Conservation (phyloP, 1,284 basidiomycete species). For the Pseudozyma sp. region DNA sequence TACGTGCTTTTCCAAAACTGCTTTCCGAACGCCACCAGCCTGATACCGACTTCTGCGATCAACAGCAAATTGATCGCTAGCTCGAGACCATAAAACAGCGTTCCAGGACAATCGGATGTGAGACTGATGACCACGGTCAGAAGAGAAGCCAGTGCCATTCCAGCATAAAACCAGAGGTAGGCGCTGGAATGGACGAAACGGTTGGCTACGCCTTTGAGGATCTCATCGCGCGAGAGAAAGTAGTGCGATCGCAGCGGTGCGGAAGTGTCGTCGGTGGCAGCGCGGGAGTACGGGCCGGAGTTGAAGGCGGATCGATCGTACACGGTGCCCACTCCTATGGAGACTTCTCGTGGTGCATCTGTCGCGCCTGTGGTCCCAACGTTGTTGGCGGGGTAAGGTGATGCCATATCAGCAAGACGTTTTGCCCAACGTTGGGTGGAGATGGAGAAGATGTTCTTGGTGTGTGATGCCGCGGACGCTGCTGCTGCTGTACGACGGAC, state of each 20-base stretch:
- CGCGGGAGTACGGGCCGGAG: slow-evolving; percentile 20
- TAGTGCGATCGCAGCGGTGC: slow-evolving; percentile 55
- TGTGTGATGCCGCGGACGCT: slow-evolving; percentile 16
- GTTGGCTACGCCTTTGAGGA: slow-evolving; percentile 67
- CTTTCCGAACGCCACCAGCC: slow-evolving; percentile 64
- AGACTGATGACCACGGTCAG: slow-evolving; percentile 63
- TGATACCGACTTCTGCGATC: slow-evolving; percentile 63
- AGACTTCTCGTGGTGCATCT: slow-evolving; percentile 20
- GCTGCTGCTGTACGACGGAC: slow-evolving; percentile 34
- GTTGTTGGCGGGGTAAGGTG: slow-evolving; percentile 15
- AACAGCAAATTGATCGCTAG: slow-evolving; percentile 63
- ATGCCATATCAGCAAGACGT: slow-evolving; percentile 34
- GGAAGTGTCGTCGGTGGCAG: slow-evolving; percentile 2
- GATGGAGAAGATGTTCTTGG: slow-evolving; percentile 51
- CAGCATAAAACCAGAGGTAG: slow-evolving; percentile 66
- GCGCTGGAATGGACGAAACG: slow-evolving; percentile 66
- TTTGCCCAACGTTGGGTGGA: slow-evolving; percentile 49
- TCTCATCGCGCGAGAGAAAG: slow-evolving; percentile 59
- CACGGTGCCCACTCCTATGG: slow-evolving; percentile 41
- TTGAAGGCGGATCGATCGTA: slow-evolving; percentile 36
- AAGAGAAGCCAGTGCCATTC: slow-evolving; percentile 64
- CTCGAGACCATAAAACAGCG: slow-evolving; percentile 64
- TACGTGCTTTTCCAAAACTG: slow-evolving; percentile 68
- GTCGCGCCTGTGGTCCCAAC: background rate
- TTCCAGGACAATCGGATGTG: slow-evolving; percentile 60